phyloP scores from a whole-genome alignment of 306 rosid genomes.

The Prunus kanzakura region DNA sequence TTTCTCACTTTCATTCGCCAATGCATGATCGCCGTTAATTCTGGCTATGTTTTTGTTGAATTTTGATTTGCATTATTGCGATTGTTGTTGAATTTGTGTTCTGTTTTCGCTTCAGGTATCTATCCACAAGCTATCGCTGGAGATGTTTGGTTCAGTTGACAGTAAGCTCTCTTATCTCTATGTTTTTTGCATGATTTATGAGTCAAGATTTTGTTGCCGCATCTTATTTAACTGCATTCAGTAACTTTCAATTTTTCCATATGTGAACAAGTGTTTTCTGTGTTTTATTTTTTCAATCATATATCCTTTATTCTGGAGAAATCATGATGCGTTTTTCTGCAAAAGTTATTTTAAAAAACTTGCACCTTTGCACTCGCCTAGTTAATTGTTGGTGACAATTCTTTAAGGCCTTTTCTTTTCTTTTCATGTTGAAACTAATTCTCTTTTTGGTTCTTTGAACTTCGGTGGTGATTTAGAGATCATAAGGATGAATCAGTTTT shows the following conservation, averaged over 20 bases:
- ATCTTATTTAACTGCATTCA: neutral
- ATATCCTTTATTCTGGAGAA: conserved; percentile 30
- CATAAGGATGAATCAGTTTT: neutral
- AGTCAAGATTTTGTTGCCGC: neutral
- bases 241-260: neutral
- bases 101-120: conserved; percentile 3
- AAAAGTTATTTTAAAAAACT: too few species aligned
- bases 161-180: conserved; percentile 46
- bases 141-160: conserved; percentile 73
- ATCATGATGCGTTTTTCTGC: too few species aligned
- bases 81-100: neutral
- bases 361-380: too few species aligned
- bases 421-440: too few species aligned
- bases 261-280: neutral
- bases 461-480: conserved; percentile 25
- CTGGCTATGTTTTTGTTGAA: neutral
- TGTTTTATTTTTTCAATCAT: conserved; percentile 16
- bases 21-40: too few species aligned
- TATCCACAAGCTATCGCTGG: neutral
- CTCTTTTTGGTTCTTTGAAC: too few species aligned
- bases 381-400: too few species aligned
- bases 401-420: too few species aligned
- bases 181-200: neutral
- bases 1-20: neutral
- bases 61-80: too few species aligned